Percentiles rank a stretch among this genome's conserved stretches.
Conservation (phyloP, 495 filamentous ascomycete species). For the Parathielavia hyrcaniae region DNA sequence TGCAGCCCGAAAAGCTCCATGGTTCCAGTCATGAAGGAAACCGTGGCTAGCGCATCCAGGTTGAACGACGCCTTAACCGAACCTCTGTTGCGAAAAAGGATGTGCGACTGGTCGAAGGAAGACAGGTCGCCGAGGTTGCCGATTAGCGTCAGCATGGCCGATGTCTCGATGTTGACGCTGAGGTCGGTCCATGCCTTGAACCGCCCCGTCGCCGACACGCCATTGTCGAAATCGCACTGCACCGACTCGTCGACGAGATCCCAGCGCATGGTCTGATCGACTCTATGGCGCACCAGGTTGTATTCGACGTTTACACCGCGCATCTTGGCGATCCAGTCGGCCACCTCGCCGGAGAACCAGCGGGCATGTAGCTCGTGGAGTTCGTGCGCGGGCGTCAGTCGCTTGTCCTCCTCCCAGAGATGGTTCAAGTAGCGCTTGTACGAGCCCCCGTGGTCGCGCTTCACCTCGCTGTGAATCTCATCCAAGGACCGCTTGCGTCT, state of each 20-base stretch:
- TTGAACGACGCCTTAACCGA: conserved; percentile 3
- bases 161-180: neutral
- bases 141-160: neutral
- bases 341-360: conserved; percentile 11
- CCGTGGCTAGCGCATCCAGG: conserved; percentile 10
- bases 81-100: conserved; percentile 17
- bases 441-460: neutral
- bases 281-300: too few species aligned
- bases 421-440: neutral
- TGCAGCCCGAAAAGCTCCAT: too few species aligned
- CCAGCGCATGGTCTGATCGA: neutral
- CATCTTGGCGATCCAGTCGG: neutral
- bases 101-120: conserved; percentile 6
- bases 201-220: neutral
- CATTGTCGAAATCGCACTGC: neutral
- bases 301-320: neutral
- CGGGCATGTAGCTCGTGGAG: conserved; percentile 18
- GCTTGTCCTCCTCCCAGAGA: neutral
- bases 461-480: neutral
- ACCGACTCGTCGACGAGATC: neutral
- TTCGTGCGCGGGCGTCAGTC: neutral
- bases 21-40: too few species aligned
- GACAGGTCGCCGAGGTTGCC: neutral
- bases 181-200: too few species aligned
- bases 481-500: too few species aligned